Percentiles rank a stretch among this genome's conserved stretches.
Conservation (phyloP, 1,139 yeast genomes). For the Blastobotrys proliferans region DNA sequence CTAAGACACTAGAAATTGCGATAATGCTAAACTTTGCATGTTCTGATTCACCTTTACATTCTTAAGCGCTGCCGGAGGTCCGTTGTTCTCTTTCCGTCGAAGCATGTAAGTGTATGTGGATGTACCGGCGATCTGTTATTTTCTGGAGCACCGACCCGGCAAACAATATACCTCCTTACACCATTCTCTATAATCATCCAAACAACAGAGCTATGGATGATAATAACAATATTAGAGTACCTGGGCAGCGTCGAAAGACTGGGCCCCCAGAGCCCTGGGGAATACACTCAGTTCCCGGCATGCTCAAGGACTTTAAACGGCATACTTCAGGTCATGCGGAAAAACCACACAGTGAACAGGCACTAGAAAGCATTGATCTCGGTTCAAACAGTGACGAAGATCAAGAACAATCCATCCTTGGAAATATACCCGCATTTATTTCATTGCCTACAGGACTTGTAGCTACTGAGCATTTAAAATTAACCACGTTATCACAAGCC, state of each 20-base stretch:
- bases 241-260: slow-evolving; percentile 23
- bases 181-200: background rate
- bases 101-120: too few species aligned
- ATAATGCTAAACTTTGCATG: too few species aligned
- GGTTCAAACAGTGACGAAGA: slow-evolving; percentile 1
- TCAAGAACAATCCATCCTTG: slow-evolving; percentile 23
- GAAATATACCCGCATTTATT: slow-evolving; percentile 34
- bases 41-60: too few species aligned
- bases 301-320: slow-evolving; percentile 37
- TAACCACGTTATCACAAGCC: slow-evolving; percentile 7
- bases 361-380: background rate
- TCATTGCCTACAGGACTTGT: slow-evolving; percentile 37
- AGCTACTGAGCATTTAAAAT: slow-evolving; percentile 26
- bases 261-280: slow-evolving; percentile 34
- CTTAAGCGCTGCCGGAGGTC: too few species aligned
- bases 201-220: slow-evolving; percentile 6
- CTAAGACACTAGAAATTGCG: too few species aligned
- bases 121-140: too few species aligned
- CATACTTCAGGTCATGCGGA: slow-evolving; percentile 22
- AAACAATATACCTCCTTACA: too few species aligned
- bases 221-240: slow-evolving; percentile 19
- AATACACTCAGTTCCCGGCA: slow-evolving; percentile 36
- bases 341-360: slow-evolving; percentile 1
- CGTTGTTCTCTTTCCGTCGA: too few species aligned
- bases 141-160: too few species aligned